Percentiles rank a stretch among this genome's conserved stretches.
Conservation (phyloP, 306 rosid species). For the Ammopiptanthus mongolicus region DNA sequence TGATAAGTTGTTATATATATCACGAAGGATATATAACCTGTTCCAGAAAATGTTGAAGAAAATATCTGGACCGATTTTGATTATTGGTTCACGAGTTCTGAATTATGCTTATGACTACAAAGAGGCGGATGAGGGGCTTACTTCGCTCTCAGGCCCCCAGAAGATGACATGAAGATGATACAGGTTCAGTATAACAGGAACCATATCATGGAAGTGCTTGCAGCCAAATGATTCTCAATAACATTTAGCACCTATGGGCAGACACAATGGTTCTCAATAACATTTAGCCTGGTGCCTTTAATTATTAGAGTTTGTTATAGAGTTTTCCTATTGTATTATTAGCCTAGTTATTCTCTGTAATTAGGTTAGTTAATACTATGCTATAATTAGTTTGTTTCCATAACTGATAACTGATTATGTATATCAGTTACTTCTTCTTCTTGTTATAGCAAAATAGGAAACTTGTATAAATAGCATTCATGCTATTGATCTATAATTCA, state of each 20-base stretch:
- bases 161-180: slow-evolving; percentile 81
- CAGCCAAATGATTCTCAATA: slow-evolving; percentile 73
- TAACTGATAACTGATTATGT: too few species aligned
- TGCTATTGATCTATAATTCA: too few species aligned
- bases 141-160: slow-evolving; percentile 63
- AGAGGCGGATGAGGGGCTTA: slow-evolving; percentile 58
- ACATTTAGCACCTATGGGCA: slow-evolving; percentile 52
- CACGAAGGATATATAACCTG: slow-evolving; percentile 51
- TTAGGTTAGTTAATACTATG: too few species aligned
- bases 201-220: slow-evolving; percentile 85
- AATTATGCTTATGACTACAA: slow-evolving; percentile 42
- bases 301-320: too few species aligned
- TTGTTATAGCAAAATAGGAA: too few species aligned
- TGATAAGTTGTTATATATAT: slow-evolving; percentile 55
- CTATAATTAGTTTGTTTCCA: too few species aligned
- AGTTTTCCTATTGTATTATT: too few species aligned
- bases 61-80: slow-evolving; percentile 67
- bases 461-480: too few species aligned
- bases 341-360: too few species aligned
- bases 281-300: too few species aligned
- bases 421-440: too few species aligned
- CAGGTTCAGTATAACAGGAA: slow-evolving; percentile 83
- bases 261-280: slow-evolving; percentile 75
- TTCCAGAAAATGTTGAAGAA: slow-evolving; percentile 70
- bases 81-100: slow-evolving; percentile 70